phyloP scores from a whole-genome alignment of 352 stramenopile species.

The Thraustotheca clavata region DNA sequence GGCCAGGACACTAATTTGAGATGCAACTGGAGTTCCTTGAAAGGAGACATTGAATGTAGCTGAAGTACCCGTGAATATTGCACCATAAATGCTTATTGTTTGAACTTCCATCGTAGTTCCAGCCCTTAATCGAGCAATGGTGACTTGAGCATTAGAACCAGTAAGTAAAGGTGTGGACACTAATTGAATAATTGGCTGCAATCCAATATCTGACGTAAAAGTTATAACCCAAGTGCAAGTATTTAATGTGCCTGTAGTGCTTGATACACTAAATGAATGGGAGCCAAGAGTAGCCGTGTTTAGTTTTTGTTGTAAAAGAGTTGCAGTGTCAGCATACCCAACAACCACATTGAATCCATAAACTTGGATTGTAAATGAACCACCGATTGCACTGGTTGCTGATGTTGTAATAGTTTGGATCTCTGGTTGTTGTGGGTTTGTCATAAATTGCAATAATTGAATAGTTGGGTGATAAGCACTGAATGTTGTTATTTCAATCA shows the following conservation, averaged over 20 bases:
- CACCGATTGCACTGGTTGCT: constrained; percentile 18
- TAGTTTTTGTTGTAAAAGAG: constrained; percentile 13
- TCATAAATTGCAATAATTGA: constrained; percentile 22
- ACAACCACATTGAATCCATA: constrained; percentile 24
- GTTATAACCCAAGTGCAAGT: constrained; percentile 24
- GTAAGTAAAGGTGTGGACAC: neutral
- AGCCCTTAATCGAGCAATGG: constrained; percentile 11
- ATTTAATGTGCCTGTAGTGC: neutral
- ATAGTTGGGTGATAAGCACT: constrained; percentile 25
- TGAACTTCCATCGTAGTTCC: constrained; percentile 24
- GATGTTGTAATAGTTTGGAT: constrained; percentile 26
- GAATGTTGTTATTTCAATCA: constrained; percentile 23
- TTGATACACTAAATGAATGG: constrained; percentile 20
- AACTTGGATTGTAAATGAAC: constrained; percentile 26
- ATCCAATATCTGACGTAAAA: constrained; percentile 17
- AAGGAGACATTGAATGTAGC: constrained; percentile 13
- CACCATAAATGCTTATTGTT: constrained; percentile 22
- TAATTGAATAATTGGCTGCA: constrained; percentile 10
- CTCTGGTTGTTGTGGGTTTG: constrained; percentile 22
- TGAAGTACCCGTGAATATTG: neutral
- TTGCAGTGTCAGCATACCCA: constrained; percentile 10
- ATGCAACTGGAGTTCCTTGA: neutral
- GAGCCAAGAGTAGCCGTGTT: constrained; percentile 11
- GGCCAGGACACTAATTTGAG: constrained; percentile 18
- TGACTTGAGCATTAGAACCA: constrained; percentile 1